Percentiles rank a stretch among this genome's conserved stretches.
Evolutionary conservation across 768 basidiomycete species (phyloP).

Genomic region (Boletus edulis): DNA sequence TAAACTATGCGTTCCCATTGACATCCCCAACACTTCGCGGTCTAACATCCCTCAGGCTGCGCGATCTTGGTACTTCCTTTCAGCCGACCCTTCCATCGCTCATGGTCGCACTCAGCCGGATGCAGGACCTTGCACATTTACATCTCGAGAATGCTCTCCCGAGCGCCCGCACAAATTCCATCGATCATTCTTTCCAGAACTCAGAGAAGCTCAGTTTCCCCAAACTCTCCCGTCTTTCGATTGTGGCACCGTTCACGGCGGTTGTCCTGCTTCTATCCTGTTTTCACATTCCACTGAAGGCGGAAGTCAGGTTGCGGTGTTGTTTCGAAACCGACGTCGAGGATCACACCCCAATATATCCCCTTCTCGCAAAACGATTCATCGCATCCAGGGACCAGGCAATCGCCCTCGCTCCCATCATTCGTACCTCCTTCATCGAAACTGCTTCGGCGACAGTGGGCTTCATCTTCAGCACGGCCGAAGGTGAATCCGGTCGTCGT

Average conservation of each 20-base stretch:
- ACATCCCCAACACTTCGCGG: constrained; percentile 33
- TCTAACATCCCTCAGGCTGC: constrained; percentile 38
- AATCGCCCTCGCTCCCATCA: constrained; percentile 1
- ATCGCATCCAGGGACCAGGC: not conserved
- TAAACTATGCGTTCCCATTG: constrained; percentile 35
- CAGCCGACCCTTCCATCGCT: constrained; percentile 34
- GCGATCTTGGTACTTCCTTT: constrained; percentile 22
- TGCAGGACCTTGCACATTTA: constrained; percentile 35
- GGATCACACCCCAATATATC: constrained; percentile 9
- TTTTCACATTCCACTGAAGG: constrained; percentile 9
- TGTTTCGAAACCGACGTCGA: constrained; percentile 2
- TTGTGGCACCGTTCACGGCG: constrained; percentile 20
- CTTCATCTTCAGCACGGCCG: constrained; percentile 17
- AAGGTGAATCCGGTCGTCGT: constrained; percentile 7
- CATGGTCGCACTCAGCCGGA: constrained; percentile 31
- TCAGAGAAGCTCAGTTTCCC: constrained; percentile 5
- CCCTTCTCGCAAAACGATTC: constrained; percentile 18
- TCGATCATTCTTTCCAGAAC: not conserved
- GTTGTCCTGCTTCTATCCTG: constrained; percentile 12
- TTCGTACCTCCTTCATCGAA: constrained; percentile 12
- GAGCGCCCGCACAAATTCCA: not conserved
- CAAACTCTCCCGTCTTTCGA: constrained; percentile 12
- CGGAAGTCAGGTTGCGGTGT: constrained; percentile 18
- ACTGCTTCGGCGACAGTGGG: constrained; percentile 6
- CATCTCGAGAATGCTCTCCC: constrained; percentile 37